Percentiles rank a stretch among this genome's conserved stretches.
Evolutionary conservation across 2,329 filamentous ascomycete species (phyloP).

Genomic region (Epichloe festucae): DNA sequence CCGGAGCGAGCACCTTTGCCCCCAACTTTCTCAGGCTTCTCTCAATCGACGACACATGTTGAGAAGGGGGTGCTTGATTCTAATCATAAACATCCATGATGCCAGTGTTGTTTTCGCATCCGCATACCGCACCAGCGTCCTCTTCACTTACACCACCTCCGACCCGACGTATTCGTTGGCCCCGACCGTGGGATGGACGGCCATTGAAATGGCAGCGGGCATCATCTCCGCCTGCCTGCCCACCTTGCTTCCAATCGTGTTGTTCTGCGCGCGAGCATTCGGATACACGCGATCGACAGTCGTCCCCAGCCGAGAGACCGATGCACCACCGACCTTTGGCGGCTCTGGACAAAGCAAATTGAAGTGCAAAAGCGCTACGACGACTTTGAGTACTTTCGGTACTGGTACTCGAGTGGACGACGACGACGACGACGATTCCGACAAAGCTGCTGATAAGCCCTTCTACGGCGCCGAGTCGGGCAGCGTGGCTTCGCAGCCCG

Average conservation of each 20-base stretch:
- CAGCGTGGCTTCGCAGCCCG: slow-evolving; percentile 3
- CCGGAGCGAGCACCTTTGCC: too few species aligned
- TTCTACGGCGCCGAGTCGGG: slow-evolving; percentile 21
- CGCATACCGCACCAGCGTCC: slow-evolving; percentile 32
- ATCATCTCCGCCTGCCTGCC: slow-evolving; percentile 41
- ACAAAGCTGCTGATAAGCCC: neutral
- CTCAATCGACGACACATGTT: neutral
- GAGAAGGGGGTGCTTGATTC: neutral
- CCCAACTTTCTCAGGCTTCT: too few species aligned
- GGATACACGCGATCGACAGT: slow-evolving; percentile 22
- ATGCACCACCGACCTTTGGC: slow-evolving; percentile 11
- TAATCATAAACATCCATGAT: neutral
- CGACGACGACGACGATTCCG: slow-evolving; percentile 5
- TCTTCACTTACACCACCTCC: slow-evolving; percentile 27
- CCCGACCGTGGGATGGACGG: slow-evolving; percentile 32
- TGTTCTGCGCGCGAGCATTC: slow-evolving; percentile 22
- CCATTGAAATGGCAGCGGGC: slow-evolving; percentile 34
- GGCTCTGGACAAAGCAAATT: slow-evolving; percentile 7
- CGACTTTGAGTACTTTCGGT: slow-evolving; percentile 8
- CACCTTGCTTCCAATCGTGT: slow-evolving; percentile 33
- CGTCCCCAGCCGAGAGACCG: slow-evolving; percentile 14
- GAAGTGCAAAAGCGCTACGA: slow-evolving; percentile 8
- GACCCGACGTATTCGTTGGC: slow-evolving; percentile 35
- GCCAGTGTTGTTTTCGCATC: slow-evolving; percentile 33
- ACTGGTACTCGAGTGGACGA: slow-evolving; percentile 5